phyloP scores from a whole-genome alignment of 305 asterid genomes.

The Striga hermonthica region DNA sequence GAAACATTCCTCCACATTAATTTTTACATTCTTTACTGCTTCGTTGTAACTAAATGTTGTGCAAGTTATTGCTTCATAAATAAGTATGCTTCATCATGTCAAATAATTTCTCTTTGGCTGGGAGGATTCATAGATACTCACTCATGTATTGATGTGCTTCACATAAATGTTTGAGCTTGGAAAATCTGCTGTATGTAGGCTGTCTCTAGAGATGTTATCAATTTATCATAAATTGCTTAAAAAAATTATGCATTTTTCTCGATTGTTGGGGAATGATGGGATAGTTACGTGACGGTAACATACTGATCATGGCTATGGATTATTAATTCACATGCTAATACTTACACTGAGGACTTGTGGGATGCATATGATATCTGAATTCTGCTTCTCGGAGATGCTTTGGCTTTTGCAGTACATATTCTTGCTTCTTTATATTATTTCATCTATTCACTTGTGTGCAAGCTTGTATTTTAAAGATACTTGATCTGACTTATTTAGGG shows the following conservation, averaged over 20 bases:
- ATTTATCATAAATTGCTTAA: background rate
- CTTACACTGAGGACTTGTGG: constrained; percentile 6
- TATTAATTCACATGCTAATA: background rate
- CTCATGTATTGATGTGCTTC: constrained; percentile 1
- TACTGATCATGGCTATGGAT: background rate
- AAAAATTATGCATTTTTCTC: constrained; percentile 1
- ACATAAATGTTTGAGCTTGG: constrained; percentile 1
- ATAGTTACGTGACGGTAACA: constrained; percentile 6
- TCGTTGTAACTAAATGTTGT: background rate
- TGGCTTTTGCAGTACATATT: constrained; percentile 21
- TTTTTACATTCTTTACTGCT: constrained; percentile 16
- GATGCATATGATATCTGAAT: background rate
- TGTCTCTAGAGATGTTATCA: background rate
- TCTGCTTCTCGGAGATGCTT: constrained; percentile 9
- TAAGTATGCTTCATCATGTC: constrained; percentile 16
- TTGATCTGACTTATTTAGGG: constrained; percentile 53
- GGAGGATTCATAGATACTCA: constrained; percentile 2
- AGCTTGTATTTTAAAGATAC: constrained; percentile 28
- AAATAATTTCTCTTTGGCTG: background rate
- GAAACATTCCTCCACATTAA: constrained; percentile 9
- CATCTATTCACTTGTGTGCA: constrained; percentile 3
- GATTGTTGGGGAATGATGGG: constrained; percentile 4
- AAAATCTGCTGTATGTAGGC: background rate
- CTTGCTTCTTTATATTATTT: constrained; percentile 20
- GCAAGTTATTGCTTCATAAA: constrained; percentile 18